Base-by-base conservation (phyloP, 75 land plant genomes). In the Pseudotsuga menziesii region DNA sequence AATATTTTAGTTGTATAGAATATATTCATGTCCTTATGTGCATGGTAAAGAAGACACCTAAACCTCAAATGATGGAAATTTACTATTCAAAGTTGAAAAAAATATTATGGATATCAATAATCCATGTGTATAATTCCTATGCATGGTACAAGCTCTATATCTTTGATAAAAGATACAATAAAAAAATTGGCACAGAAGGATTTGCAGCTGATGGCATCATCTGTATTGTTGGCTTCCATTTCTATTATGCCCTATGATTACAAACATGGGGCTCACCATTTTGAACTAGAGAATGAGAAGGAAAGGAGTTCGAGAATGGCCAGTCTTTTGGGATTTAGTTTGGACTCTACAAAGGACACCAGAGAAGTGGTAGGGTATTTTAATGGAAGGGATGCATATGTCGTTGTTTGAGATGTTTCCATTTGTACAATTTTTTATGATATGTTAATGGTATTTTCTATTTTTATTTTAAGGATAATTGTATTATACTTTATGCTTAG, bases 11-110 rank as follows among this genome's bases (percentile, higher is more conserved):
- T 19, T 91, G 94, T 12, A 82, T 91, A 61, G 98, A 96, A 81
- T 96, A 96, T 78, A 96, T 96, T 61, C 89, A 96, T 88, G 96
- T 94, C 20, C 83, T 96, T 75, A 96, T 96, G 98, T 87, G 88
- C 64, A 87, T 96, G 89, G 98, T 96, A 36, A 96, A 96, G 78
- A 89, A 90, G 82, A 82, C 85, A 11, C 98, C 98, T 4, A 96
- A 96, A 61, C 85, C 98, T 35, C 92, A 93, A 26, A 77, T 93
- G 82, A 91, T 96, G 97, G 96, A 91, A 62, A 81, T 90, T 27
- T 96, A 91, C 67, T 93, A 96, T 84, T 87, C 96, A 23, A 96
- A 96, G 82, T 56, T 96, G 41, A 91, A 93, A 26, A 93, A 93
- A 58, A 93, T 96, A 56, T 96, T 93, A 75, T 86, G 92, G 94